Evolutionary conservation across 2,329 filamentous ascomycete genomes (phyloP).

Genomic region (Cladosporium sp.): DNA sequence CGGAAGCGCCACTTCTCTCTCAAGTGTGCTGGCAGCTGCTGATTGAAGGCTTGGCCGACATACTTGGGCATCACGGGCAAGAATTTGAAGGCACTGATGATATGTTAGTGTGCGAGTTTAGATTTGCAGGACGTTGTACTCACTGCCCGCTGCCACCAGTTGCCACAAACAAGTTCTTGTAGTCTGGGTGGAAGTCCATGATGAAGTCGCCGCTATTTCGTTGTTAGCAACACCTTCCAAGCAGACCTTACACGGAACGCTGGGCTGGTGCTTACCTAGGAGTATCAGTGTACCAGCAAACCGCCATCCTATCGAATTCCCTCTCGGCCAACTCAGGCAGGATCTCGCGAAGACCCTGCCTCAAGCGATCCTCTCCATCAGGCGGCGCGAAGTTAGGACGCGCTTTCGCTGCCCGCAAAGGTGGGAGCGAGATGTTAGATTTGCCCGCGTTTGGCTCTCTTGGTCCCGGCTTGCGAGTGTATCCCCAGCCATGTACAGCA

Average conservation of each 20-base stretch:
- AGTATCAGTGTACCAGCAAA: conserved; percentile 56
- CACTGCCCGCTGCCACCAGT: conserved; percentile 58
- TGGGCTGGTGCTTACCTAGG: conserved; percentile 24
- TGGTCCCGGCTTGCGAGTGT: conserved; percentile 43
- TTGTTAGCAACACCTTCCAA: not conserved
- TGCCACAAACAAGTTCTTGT: conserved; percentile 53
- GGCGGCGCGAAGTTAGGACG: conserved; percentile 12
- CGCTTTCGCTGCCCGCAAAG: conserved; percentile 8
- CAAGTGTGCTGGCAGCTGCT: not conserved
- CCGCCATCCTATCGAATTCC: conserved; percentile 43
- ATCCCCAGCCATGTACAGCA: conserved; percentile 46
- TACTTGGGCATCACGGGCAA: conserved; percentile 31
- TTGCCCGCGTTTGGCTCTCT: conserved; percentile 26
- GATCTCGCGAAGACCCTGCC: conserved; percentile 14
- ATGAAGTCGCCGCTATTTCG: conserved; percentile 50
- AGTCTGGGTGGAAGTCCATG: conserved; percentile 48
- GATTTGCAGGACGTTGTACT: not conserved
- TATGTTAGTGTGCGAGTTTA: not conserved
- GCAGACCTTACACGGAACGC: not conserved
- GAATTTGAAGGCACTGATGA: conserved; percentile 30
- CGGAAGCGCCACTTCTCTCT: conserved; percentile 11
- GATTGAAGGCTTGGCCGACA: conserved; percentile 7
- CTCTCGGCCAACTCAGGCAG: conserved; percentile 30
- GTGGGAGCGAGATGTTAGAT: conserved; percentile 7
- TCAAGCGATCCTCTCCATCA: conserved; percentile 13